These are phyloP conservation scores for Komagataella populi DNA, from an alignment of 805 yeast genomes.

Conservation along the genomic window DNA sequence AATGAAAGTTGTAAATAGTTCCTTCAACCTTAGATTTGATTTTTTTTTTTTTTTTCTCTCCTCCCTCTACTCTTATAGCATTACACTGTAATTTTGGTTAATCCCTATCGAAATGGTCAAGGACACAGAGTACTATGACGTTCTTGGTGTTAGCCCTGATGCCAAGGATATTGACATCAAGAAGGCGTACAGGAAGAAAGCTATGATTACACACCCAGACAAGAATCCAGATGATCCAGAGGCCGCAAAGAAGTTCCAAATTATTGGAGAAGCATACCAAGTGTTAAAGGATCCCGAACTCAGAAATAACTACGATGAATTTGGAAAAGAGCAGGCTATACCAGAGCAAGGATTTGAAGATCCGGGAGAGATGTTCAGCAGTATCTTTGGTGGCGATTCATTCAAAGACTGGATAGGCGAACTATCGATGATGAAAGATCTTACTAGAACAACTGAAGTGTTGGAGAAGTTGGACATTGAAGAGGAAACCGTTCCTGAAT, in stretches of 20 bases:
- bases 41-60: neutral
- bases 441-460: conserved; percentile 42
- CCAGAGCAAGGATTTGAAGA: conserved; percentile 71
- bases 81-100: neutral
- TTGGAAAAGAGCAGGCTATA: conserved; percentile 66
- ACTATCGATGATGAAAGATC: conserved; percentile 50
- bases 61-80: neutral
- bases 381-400: conserved; percentile 76
- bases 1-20: neutral
- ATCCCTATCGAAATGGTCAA: conserved; percentile 44
- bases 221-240: conserved; percentile 90
- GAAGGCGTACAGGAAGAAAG: conserved; percentile 85
- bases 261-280: conserved; percentile 57
- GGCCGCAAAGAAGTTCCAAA: conserved; percentile 83
- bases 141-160: conserved; percentile 48
- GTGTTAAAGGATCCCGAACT: conserved; percentile 63
- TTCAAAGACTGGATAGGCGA: conserved; percentile 75
- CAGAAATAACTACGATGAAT: conserved; percentile 66
- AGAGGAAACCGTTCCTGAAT: neutral
- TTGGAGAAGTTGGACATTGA: conserved; percentile 19
- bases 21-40: neutral
- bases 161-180: conserved; percentile 80
- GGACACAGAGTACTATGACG: conserved; percentile 80
- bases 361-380: conserved; percentile 72
- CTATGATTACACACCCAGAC: conserved; percentile 88